These are phyloP conservation scores for Claviceps sp. DNA, from an alignment of 2,329 filamentous ascomycete species.

Conservation along the genomic window DNA sequence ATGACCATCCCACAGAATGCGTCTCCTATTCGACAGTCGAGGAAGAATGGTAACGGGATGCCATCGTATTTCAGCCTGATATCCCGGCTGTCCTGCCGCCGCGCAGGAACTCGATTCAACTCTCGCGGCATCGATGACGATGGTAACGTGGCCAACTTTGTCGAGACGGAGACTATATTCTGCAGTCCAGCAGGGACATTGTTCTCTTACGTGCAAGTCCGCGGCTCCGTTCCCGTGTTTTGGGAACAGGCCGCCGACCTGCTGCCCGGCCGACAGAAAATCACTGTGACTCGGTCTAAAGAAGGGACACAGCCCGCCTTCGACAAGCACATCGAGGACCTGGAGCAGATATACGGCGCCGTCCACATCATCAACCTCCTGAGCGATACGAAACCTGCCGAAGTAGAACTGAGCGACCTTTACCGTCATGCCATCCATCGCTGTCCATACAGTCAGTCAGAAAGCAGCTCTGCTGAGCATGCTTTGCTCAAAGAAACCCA, in stretches of 20 bases:
- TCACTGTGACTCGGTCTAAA: conserved; percentile 72
- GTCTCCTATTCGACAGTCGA: conserved; percentile 53
- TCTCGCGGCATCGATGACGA: conserved; percentile 96
- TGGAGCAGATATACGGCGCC: conserved; percentile 77
- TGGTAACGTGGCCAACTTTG: conserved; percentile 94
- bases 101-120: conserved; percentile 92
- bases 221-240: conserved; percentile 89
- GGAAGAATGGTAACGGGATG: conserved; percentile 44
- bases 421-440: conserved; percentile 67
- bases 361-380: conserved; percentile 89
- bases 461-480: conserved; percentile 47
- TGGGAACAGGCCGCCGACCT: conserved; percentile 91
- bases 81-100: conserved; percentile 76
- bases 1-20: conserved; percentile 69
- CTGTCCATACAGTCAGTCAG: conserved; percentile 54
- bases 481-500: conserved; percentile 69
- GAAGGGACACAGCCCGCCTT: conserved; percentile 92
- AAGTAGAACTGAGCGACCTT: conserved; percentile 67
- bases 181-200: conserved; percentile 66
- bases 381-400: conserved; percentile 77
- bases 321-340: conserved; percentile 82
- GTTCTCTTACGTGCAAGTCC: conserved; percentile 87
- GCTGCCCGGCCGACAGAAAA: conserved; percentile 87
- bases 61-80: conserved; percentile 81
- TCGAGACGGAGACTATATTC: conserved; percentile 92